Conservation (phyloP, 495 filamentous ascomycete species). For the Tuber microsphaerosporum region DNA sequence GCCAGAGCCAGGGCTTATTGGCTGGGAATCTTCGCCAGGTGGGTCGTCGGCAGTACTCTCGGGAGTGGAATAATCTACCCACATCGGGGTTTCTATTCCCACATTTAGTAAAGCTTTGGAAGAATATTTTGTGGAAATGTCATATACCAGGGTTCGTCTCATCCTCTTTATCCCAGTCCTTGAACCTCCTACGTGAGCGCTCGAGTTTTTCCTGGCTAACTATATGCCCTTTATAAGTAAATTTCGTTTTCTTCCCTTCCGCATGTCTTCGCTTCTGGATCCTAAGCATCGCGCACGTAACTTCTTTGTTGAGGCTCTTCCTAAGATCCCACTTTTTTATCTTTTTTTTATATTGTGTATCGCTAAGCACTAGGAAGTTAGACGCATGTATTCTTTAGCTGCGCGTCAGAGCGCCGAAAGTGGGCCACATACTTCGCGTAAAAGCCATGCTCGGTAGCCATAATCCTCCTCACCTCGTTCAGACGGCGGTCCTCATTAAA, state of each 20-base stretch:
- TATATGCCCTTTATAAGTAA: constrained; percentile 11
- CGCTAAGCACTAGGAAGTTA: constrained; percentile 9
- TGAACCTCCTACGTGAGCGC: constrained; percentile 11
- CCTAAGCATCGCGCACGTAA: constrained; percentile 11
- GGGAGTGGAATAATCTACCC: not conserved
- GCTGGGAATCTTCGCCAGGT: not conserved
- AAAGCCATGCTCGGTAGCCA: constrained; percentile 13
- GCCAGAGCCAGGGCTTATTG: not conserved
- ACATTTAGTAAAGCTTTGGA: not conserved
- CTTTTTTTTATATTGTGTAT: constrained; percentile 19
- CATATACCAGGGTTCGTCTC: constrained; percentile 1
- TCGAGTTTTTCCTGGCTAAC: constrained; percentile 13
- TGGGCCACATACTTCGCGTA: constrained; percentile 19
- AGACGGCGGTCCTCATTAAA: constrained; percentile 10
- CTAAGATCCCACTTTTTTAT: constrained; percentile 13
- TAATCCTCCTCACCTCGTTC: constrained; percentile 15
- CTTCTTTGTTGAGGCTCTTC: constrained; percentile 16
- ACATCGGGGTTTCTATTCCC: not conserved
- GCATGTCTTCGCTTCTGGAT: constrained; percentile 5
- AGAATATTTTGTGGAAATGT: not conserved
- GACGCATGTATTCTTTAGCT: not conserved
- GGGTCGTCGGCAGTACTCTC: not conserved
- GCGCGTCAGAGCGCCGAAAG: not conserved
- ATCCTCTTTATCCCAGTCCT: not conserved
- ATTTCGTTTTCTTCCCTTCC: constrained; percentile 8